These are phyloP conservation scores for Eremochloa ophiuroides DNA, from an alignment of 176 grass and related monocot genomes.

Conservation along the genomic window DNA sequence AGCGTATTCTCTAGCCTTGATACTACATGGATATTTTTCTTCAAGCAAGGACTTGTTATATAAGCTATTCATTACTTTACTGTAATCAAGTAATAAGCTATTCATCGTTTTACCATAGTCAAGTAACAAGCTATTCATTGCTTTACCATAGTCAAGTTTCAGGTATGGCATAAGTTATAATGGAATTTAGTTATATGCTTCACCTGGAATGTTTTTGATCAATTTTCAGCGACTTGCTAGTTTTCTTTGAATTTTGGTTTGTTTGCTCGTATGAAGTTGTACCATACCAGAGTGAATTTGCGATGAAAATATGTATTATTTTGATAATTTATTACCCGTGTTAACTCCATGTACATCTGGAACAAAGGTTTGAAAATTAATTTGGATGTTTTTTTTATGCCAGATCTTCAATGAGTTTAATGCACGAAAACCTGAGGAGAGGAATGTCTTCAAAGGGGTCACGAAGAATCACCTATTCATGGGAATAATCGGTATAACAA, in stretches of 20 bases:
- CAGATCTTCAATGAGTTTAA: constrained; percentile 98
- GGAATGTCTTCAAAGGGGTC: constrained; percentile 74
- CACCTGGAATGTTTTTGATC: background rate
- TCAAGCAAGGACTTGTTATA: background rate
- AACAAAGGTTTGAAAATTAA: background rate
- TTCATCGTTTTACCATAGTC: background rate
- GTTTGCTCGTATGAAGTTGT: background rate
- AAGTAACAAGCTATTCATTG: background rate
- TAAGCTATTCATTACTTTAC: background rate
- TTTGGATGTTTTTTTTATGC: constrained; percentile 10
- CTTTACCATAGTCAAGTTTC: background rate
- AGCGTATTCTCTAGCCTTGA: background rate
- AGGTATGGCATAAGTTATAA: background rate
- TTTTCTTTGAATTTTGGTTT: background rate
- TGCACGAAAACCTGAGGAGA: constrained; percentile 84
- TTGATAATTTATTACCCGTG: background rate
- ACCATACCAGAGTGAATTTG: background rate
- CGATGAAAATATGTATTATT: too few relatives aligned
- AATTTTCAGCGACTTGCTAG: background rate
- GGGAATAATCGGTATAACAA: constrained; percentile 69
- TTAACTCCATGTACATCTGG: background rate
- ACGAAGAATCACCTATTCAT: constrained; percentile 80
- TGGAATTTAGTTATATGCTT: background rate
- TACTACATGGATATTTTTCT: background rate
- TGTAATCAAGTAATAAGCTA: background rate